Percentiles rank a stretch among this genome's conserved stretches.
phyloP scores from a whole-genome alignment of 495 filamentous ascomycete species.

The Chaetomidium leptoderma region DNA sequence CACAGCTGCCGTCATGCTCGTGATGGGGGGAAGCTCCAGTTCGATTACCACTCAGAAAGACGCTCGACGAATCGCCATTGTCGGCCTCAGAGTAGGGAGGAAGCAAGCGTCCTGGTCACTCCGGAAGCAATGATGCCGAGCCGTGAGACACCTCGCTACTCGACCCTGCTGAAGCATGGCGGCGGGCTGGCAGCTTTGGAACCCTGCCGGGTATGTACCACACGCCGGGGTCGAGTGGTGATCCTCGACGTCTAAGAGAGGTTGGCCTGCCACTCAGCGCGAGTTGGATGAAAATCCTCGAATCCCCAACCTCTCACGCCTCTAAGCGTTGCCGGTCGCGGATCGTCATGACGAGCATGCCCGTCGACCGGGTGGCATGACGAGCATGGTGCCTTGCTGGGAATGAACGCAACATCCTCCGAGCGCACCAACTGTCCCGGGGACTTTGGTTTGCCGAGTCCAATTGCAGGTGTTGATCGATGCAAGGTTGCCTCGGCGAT shows the following conservation, averaged over 20 bases:
- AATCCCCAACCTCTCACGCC: background rate
- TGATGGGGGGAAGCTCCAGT: background rate
- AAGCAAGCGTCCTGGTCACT: background rate
- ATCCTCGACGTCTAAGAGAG: background rate
- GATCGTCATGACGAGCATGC: background rate
- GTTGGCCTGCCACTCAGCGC: background rate
- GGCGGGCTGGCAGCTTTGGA: too few species aligned
- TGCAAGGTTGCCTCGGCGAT: conserved; percentile 18
- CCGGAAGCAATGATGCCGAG: background rate
- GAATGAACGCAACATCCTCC: background rate
- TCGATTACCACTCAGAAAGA: background rate
- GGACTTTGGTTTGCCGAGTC: background rate
- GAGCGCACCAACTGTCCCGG: background rate
- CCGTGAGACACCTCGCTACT: background rate
- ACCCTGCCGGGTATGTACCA: too few species aligned
- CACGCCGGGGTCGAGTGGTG: background rate
- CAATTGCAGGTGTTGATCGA: conserved; percentile 14
- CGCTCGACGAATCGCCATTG: background rate
- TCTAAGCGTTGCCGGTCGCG: background rate
- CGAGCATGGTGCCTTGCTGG: background rate
- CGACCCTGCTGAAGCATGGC: too few species aligned
- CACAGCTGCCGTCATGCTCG: background rate
- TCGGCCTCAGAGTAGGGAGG: background rate
- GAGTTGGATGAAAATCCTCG: background rate
- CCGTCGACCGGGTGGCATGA: background rate